Conservation (phyloP, 176 grass and related monocot genomes). For the Aegilops longissima region DNA sequence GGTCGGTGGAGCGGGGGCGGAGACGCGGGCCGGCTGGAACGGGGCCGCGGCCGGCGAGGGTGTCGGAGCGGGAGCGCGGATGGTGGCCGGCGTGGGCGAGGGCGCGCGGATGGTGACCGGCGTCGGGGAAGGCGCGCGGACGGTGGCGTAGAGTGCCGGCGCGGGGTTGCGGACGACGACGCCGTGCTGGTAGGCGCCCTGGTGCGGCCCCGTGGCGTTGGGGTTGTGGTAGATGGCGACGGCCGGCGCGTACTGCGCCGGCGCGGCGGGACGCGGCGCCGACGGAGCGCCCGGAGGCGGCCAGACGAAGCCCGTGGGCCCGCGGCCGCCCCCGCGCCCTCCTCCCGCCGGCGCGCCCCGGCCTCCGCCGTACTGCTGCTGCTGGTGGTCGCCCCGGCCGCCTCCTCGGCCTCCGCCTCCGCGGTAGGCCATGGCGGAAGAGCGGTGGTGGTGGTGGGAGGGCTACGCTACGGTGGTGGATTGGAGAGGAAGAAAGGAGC, state of each 20-base stretch:
- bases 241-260: neutral
- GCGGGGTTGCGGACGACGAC: slow-evolving; percentile 10
- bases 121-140: neutral
- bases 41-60: neutral
- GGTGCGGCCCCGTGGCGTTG: neutral
- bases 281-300: slow-evolving; percentile 2
- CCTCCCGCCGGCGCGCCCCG: neutral
- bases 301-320: slow-evolving; percentile 34
- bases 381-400: neutral
- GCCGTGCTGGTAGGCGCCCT: neutral
- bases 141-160: neutral
- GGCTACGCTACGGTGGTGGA: neutral
- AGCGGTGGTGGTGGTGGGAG: neutral
- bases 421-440: slow-evolving; percentile 39
- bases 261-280: neutral
- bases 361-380: neutral
- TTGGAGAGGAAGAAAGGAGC: neutral
- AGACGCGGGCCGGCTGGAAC: neutral
- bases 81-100: too few species aligned
- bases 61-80: too few species aligned
- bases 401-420: slow-evolving; percentile 17
- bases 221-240: neutral
- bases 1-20: neutral
- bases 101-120: neutral
- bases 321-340: neutral